These are phyloP conservation scores for Anisodus acutangulus DNA, from an alignment of 257 asterid genomes.

Conservation along the genomic window DNA sequence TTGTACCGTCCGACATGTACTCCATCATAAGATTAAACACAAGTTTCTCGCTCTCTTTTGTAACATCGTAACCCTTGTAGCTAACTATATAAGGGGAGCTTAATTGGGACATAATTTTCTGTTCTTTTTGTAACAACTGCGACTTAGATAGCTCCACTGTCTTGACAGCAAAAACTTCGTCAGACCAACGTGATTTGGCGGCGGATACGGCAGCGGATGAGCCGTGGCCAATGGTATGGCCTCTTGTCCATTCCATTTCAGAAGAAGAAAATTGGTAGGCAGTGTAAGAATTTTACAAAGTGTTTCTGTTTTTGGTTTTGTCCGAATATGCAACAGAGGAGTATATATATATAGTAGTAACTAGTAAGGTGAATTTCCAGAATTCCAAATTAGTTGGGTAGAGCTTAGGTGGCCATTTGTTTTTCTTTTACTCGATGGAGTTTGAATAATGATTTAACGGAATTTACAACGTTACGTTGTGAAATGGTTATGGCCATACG, in stretches of 20 bases:
- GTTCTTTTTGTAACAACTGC: slow-evolving; percentile 50
- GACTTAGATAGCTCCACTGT: slow-evolving; percentile 58
- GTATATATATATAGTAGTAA: slow-evolving; percentile 5
- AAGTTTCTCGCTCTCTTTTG: slow-evolving; percentile 40
- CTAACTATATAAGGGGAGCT: slow-evolving; percentile 49
- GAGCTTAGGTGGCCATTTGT: slow-evolving; percentile 30
- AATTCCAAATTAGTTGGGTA: slow-evolving; percentile 67
- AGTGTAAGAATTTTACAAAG: background rate
- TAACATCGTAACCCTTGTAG: slow-evolving; percentile 60
- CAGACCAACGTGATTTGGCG: slow-evolving; percentile 47
- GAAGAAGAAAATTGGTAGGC: background rate
- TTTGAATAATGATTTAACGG: slow-evolving; percentile 53
- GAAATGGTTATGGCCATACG: no score
- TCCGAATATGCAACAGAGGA: background rate
- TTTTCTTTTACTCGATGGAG: slow-evolving; percentile 32
- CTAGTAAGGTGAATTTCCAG: slow-evolving; percentile 23
- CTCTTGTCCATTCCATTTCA: no score
- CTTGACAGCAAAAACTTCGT: slow-evolving; percentile 64
- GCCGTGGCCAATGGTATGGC: slow-evolving; percentile 57
- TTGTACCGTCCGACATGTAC: slow-evolving; percentile 51
- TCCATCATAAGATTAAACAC: slow-evolving; percentile 66
- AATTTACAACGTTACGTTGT: no score
- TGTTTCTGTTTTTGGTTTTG: background rate
- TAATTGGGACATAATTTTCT: slow-evolving; percentile 49
- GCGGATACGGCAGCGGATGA: slow-evolving; percentile 66